Evolutionary conservation across 1,284 basidiomycete species (phyloP), one percentile per base, ranked within the genome.

Genomic region (Ustilago bromivora): DNA sequence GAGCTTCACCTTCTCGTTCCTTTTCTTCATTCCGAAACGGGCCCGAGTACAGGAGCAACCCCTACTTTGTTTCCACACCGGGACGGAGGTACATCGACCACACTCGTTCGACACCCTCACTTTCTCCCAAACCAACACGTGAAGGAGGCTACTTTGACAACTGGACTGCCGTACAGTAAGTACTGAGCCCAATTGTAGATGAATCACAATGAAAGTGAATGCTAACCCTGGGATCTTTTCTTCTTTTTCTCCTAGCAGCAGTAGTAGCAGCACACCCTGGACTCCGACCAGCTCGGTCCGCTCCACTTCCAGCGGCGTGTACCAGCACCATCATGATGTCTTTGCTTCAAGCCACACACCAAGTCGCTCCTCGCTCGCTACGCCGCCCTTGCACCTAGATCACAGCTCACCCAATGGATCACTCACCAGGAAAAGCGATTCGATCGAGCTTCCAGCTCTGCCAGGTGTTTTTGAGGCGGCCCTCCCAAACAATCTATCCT

Each of bases 271-370:
- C 36, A 34, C 41, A n/a, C 49, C 60, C 10, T 57, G 61, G 64
- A 68, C 71, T 19, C 71, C 71, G 2, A 73, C 65, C 40, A 73
- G 71, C 71, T 73, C 65, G 36, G 35, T 73, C 1, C 71, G 71
- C 19, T 67, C 65, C 35, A 73, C 71, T 4, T 64, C 61, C 32
- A 46, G 17, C 17, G 49, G 23, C 11, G 17, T 38, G 15, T 38
- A 53, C 4, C 52, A 47, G n/a, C 57, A 53, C 7, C 52, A 47
- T 13, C 57, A 36, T 3, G 54, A 67, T 5, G 28, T 49, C 53
- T 35, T 52, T 23, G 40, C 47, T 7, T 40, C 49, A 34, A 60
- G 55, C 58, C 43, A 43, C 41, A 23, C 38, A 0, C 51, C 36
- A 19, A 58, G 54, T 43, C 58, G 55, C 49, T 10, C 49, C 31